Conservation (phyloP, 163 green algal species). For the Scenedesmus sp. region DNA sequence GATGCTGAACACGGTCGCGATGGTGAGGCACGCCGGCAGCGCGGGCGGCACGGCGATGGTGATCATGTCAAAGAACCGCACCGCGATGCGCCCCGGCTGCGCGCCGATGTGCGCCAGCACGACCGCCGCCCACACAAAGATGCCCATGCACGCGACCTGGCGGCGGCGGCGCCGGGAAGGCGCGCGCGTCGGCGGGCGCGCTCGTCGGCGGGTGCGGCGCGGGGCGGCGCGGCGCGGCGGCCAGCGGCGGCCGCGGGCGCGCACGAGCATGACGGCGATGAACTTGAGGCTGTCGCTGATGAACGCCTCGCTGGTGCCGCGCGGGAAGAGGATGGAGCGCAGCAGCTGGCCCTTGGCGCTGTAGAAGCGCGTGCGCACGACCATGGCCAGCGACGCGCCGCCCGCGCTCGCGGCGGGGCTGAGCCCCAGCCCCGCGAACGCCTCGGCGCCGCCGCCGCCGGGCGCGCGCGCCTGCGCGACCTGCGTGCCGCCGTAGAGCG, state of each 20-base stretch:
- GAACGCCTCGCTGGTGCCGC: constrained; percentile 60
- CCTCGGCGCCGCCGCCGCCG: constrained; percentile 13
- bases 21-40: constrained; percentile 76
- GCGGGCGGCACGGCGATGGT: constrained; percentile 77
- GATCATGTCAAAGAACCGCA: constrained; percentile 79
- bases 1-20: constrained; percentile 72
- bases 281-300: constrained; percentile 71
- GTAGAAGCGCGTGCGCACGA: constrained; percentile 71
- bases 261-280: constrained; percentile 69
- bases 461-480: constrained; percentile 65
- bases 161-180: not conserved
- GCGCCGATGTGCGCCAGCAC: constrained; percentile 53
- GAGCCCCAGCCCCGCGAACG: not conserved
- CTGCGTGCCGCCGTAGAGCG: constrained; percentile 70
- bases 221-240: not conserved
- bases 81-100: constrained; percentile 55
- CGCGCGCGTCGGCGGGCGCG: no score
- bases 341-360: constrained; percentile 77
- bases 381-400: constrained; percentile 62
- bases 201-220: no score
- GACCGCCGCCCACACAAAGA: constrained; percentile 62
- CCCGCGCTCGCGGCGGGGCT: constrained; percentile 7
- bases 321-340: constrained; percentile 68
- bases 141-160: constrained; percentile 42
- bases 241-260: no score